A percentile compares a stretch with the other conserved stretches of the same genome.
Conservation (phyloP, 2,329 filamentous ascomycete species). For the Neofusicoccum sp. region DNA sequence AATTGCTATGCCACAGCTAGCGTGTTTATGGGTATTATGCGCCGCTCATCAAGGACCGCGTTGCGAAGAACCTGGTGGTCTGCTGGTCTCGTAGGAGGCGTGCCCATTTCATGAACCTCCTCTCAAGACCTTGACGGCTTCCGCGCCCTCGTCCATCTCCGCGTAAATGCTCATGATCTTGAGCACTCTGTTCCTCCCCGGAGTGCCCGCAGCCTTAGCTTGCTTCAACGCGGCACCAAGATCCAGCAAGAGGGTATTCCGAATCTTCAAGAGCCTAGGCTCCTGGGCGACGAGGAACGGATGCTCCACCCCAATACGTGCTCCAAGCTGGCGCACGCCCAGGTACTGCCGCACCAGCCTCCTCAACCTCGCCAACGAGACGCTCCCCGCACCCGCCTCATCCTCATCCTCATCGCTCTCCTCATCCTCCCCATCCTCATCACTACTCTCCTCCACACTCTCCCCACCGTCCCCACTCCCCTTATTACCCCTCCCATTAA, state of each 20-base stretch:
- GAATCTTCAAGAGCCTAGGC: conserved; percentile 55
- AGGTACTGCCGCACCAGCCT: conserved; percentile 59
- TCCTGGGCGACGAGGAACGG: conserved; percentile 62
- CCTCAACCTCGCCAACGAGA: conserved; percentile 48
- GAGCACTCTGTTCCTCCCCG: conserved; percentile 46
- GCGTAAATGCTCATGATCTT: conserved; percentile 60
- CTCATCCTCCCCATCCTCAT: conserved; percentile 31
- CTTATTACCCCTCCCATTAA: conserved; percentile 22
- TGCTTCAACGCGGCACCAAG: conserved; percentile 62
- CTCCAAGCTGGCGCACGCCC: conserved; percentile 52
- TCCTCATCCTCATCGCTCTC: conserved; percentile 37
- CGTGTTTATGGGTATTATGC: background rate
- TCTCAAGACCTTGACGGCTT: conserved; percentile 54
- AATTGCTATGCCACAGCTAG: background rate
- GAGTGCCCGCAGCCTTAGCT: conserved; percentile 43
- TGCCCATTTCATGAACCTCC: conserved; percentile 40
- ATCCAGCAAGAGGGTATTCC: conserved; percentile 64
- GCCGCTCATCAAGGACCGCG: background rate
- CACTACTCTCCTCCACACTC: conserved; percentile 26
- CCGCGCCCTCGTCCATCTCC: conserved; percentile 58
- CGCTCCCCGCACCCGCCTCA: conserved; percentile 27
- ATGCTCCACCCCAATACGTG: conserved; percentile 55
- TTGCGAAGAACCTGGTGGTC: background rate
- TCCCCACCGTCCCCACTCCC: conserved; percentile 23
- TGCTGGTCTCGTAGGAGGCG: background rate